Evolutionary conservation across 225 moss, liverwort and hornwort species (phyloP), one percentile per base, ranked within the genome.

Genomic region (Polytrichum commune): DNA sequence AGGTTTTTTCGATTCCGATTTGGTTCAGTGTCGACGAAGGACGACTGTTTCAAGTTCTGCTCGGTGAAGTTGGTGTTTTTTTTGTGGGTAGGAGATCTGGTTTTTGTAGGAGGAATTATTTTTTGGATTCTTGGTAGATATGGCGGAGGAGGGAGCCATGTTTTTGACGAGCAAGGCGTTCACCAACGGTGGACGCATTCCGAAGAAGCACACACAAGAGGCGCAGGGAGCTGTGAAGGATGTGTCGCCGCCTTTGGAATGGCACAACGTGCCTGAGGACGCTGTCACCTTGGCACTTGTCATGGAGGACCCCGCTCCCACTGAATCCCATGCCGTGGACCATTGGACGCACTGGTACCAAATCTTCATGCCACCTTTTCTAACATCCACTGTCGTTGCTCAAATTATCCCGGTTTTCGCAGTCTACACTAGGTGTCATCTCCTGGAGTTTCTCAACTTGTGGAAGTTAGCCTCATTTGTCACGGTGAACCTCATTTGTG

Each of bases 191-290:
- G 92, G 85, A 5, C 84, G 75, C 7, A 84, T 97, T n/a, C 92
- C 92, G 0, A 87, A 92, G 19, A 92, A 97, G 84, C 84, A 89
- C 66, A 89, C 92, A 2, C 79, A 83, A 18, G 90, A 82, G 22
- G 92, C 92, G 0, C 70, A 86, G 57, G 93, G 92, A 25, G 86
- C 82, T 0, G 84, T 90, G 72, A 84, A 88, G 27, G 86, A 92
- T 54, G 60, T 92, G 5, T 91, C 97, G 23, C 92, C 94, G 6
- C 94, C 93, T n/a, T 38, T 97, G 67, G 82, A 92, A 25, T 97
- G 92, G 92, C 70, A 93, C 65, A 82, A 83, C 53, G 88, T 94
- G 9, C 94, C 97, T 0, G 92, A 97, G 61, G 92, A 38, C 10
- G 82, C 97, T 3, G 86, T 54, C 53, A 78, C 76, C 65, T 69